These are phyloP conservation scores for Forsythia suspensa DNA, from an alignment of 257 asterid species.

Conservation along the genomic window DNA sequence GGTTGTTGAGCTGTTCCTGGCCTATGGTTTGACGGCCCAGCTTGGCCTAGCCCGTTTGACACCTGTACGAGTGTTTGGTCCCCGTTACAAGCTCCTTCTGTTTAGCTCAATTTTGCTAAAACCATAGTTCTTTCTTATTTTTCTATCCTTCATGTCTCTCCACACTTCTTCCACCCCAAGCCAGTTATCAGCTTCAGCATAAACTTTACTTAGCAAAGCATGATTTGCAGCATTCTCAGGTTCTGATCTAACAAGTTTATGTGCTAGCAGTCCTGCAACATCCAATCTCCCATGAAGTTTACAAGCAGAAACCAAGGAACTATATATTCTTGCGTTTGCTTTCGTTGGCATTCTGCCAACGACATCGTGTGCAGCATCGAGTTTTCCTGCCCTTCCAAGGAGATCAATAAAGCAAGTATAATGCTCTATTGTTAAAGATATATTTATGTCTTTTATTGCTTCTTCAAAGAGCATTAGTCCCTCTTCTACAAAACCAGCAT, in stretches of 20 bases:
- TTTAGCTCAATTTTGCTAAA: conserved; percentile 51
- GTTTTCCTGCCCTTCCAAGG: conserved; percentile 72
- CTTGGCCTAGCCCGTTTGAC: not conserved
- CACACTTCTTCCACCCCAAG: conserved; percentile 54
- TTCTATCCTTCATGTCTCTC: conserved; percentile 43
- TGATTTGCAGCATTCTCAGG: conserved; percentile 70
- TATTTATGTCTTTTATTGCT: conserved; percentile 33
- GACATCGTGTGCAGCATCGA: conserved; percentile 53
- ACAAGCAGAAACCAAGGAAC: conserved; percentile 57
- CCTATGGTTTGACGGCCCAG: not conserved
- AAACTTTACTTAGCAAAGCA: conserved; percentile 53
- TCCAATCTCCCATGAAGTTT: conserved; percentile 62
- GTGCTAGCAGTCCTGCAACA: conserved; percentile 51
- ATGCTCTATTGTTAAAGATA: conserved; percentile 43
- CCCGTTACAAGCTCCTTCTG: not conserved
- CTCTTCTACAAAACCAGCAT: conserved; percentile 57
- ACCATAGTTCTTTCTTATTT: conserved; percentile 41
- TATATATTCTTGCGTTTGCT: conserved; percentile 47
- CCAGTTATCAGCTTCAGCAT: conserved; percentile 72
- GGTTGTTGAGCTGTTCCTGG: not conserved
- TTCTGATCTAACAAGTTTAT: conserved; percentile 44
- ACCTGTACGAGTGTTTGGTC: not conserved
- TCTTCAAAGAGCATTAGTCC: conserved; percentile 46
- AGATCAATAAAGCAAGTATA: conserved; percentile 70
- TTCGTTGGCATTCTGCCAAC: conserved; percentile 41